Evolutionary conservation across 2,329 filamentous ascomycete genomes (phyloP).

Genomic region (Keithomyces neogunnii): DNA sequence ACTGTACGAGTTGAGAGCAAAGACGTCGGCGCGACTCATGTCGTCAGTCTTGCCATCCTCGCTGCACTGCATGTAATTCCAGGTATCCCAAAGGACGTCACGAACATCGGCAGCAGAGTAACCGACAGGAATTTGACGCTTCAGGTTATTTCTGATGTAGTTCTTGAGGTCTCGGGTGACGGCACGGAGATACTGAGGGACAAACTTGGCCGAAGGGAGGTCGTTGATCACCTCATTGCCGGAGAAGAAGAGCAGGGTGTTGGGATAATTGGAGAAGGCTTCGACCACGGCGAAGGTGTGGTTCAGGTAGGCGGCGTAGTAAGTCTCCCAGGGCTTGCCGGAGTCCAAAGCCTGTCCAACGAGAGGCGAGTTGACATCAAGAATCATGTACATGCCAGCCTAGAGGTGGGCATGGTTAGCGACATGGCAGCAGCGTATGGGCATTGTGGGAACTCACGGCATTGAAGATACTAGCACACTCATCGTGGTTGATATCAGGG

Average conservation of each 20-base stretch:
- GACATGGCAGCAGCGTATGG: not conserved
- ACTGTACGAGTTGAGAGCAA: conserved; percentile 67
- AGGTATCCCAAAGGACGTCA: conserved; percentile 62
- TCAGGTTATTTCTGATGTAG: conserved; percentile 64
- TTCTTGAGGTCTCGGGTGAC: conserved; percentile 74
- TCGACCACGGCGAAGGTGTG: conserved; percentile 59
- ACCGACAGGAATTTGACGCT: conserved; percentile 64
- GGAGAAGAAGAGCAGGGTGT: conserved; percentile 66
- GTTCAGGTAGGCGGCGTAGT: conserved; percentile 53
- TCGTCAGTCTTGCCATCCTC: conserved; percentile 44
- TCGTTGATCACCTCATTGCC: conserved; percentile 73
- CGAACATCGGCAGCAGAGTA: conserved; percentile 78
- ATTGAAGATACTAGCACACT: conserved; percentile 61
- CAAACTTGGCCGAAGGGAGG: conserved; percentile 46
- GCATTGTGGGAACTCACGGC: conserved; percentile 26
- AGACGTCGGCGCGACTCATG: conserved; percentile 62
- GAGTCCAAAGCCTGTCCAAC: conserved; percentile 49
- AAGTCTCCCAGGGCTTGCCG: conserved; percentile 47
- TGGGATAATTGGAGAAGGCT: conserved; percentile 58
- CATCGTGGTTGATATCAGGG: conserved; percentile 57
- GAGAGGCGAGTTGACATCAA: conserved; percentile 60
- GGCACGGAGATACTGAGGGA: conserved; percentile 65
- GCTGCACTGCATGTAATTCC: conserved; percentile 66
- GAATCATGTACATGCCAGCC: conserved; percentile 61
- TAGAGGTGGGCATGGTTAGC: conserved; percentile 10